Conservation (phyloP, 2,329 filamentous ascomycete species). For the Mycosphaerella arachidis region DNA sequence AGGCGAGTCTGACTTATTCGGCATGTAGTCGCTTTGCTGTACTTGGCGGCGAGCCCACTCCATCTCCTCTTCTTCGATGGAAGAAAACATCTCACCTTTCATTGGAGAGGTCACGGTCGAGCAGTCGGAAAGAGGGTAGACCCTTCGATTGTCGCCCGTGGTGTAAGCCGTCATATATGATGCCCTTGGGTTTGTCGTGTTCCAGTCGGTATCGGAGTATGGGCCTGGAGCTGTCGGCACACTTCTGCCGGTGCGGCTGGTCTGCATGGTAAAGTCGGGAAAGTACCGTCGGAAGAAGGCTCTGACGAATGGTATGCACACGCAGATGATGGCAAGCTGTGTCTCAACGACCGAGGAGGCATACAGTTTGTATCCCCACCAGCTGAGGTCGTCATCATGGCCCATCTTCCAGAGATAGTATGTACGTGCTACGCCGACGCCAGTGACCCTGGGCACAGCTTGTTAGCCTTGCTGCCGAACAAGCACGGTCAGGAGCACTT, state of each 20-base stretch:
- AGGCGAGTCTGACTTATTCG: neutral
- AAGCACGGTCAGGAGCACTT: neutral
- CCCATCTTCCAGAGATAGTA: conserved; percentile 20
- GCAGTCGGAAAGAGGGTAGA: neutral
- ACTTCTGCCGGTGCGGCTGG: neutral
- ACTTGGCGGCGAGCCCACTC: conserved; percentile 4
- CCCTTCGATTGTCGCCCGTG: conserved; percentile 3
- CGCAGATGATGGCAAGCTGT: conserved; percentile 23
- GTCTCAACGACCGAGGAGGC: conserved; percentile 19
- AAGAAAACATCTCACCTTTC: neutral
- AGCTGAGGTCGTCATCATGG: conserved; percentile 12
- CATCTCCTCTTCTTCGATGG: conserved; percentile 1
- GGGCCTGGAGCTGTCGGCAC: neutral
- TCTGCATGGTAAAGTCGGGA: neutral
- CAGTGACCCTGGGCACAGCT: conserved; percentile 12
- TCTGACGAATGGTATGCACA: conserved; percentile 20
- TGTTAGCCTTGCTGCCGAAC: neutral
- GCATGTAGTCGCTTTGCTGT: neutral
- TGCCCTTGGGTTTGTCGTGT: neutral
- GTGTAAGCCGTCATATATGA: neutral
- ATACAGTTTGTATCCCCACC: conserved; percentile 21
- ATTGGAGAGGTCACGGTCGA: neutral
- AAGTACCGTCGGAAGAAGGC: conserved; percentile 14
- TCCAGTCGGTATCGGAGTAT: neutral
- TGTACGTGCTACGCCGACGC: conserved; percentile 21